Base-by-base conservation (phyloP, 2,329 filamentous ascomycete genomes). In the Xylariales sp. region DNA sequence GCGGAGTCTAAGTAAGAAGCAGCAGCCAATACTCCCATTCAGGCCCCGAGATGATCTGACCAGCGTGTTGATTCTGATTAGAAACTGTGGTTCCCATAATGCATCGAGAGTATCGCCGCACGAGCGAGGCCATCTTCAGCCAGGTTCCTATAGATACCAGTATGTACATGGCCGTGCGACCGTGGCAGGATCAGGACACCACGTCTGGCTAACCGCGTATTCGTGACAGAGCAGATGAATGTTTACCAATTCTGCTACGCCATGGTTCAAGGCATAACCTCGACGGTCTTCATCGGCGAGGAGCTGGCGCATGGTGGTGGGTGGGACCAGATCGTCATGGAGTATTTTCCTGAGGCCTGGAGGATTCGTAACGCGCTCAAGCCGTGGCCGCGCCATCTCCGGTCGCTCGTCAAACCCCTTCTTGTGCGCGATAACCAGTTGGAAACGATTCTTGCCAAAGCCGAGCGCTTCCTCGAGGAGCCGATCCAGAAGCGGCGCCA, bases 261-360 rank as follows among this genome's bases (percentile, higher is more conserved):
- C 3, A 34, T 18, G 12, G 32, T 34, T 18, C 19, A 15, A 12
- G 19, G 32, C 14, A 34, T 34, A 12, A 34, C 32, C 18, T 34
- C 32, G 32, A 34, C 18, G 15, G 32, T 34, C n/a, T 34, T 34
- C 14, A 34, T 34, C 7, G 32, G 32, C n/a, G 32, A 34, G 14
- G 32, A 34, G 32, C 32, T 34, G 14, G 19, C 32, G 5, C 32
- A 34, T 12, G 18, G 15, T 19, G 32, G 32, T 9, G 32, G 32
- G 10, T 34, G 32, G 32, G 32, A 20, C 18, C 15, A 34, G 12
- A 34, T 34, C 7, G 32, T 34, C 8, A 34, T 34, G 32, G 32
- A 34, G 32, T 34, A 34, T 18, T 34, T 34, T 20, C 32, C 32
- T 18, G 32, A 34, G 32, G 32, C 32, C 32, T 16, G n/a, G 32